A percentile compares a stretch with the other conserved stretches of the same genome.
These are phyloP conservation scores for Paramecium bursaria DNA, from an alignment of 73 alveolate genomes.

Conservation along the genomic window DNA sequence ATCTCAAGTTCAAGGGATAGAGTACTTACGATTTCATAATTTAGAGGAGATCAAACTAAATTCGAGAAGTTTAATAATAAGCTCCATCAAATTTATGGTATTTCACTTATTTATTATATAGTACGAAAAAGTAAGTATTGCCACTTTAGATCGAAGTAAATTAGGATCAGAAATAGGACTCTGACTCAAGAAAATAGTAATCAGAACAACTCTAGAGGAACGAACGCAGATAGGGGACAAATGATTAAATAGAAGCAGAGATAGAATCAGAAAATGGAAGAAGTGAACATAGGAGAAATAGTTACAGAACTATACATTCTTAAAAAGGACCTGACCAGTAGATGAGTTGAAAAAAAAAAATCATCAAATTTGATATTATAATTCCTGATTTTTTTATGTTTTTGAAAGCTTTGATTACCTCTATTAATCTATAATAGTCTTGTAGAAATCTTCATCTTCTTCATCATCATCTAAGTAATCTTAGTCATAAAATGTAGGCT, in stretches of 20 bases:
- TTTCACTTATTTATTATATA: too few relatives aligned
- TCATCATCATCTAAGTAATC: constrained; percentile 55
- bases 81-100: constrained; percentile 30
- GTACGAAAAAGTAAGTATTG: background rate
- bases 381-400: constrained; percentile 47
- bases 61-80: background rate
- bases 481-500: constrained; percentile 12
- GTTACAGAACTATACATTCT: constrained; percentile 31
- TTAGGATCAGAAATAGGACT: background rate
- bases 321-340: too few relatives aligned
- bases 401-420: constrained; percentile 26
- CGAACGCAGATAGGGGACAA: background rate
- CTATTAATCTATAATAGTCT: background rate
- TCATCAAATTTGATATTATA: constrained; percentile 39
- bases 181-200: background rate
- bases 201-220: background rate
- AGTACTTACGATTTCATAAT: constrained; percentile 23
- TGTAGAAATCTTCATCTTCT: constrained; percentile 40
- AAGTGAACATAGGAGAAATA: background rate
- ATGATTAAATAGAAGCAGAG: constrained; percentile 31
- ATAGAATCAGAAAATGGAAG: background rate
- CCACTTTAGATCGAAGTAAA: background rate
- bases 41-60: background rate
- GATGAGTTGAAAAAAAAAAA: too few relatives aligned
- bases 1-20: constrained; percentile 4